Evolutionary conservation across 352 stramenopile species (phyloP).

Genomic region (Pilasporangium apinafurcum): DNA sequence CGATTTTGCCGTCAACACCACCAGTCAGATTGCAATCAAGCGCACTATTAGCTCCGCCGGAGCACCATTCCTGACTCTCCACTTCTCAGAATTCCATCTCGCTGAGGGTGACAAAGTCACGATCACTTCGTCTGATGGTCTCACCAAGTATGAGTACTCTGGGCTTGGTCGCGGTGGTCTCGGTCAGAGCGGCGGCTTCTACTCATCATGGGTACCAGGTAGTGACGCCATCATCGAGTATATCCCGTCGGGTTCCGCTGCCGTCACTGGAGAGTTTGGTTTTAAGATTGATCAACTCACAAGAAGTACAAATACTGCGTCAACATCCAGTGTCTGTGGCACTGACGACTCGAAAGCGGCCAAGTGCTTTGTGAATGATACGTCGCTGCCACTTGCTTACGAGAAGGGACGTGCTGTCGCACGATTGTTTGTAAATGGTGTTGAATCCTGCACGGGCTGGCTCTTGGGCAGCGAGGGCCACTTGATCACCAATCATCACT

Average conservation of each 20-base stretch:
- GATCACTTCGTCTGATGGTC: slow-evolving; percentile 12
- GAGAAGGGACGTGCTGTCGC: slow-evolving; percentile 20
- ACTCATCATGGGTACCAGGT: slow-evolving; percentile 13
- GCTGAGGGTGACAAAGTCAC: slow-evolving; percentile 17
- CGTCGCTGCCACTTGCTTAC: slow-evolving; percentile 11
- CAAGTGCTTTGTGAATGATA: slow-evolving; percentile 24
- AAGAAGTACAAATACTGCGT: slow-evolving; percentile 11
- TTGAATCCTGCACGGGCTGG: slow-evolving; percentile 28
- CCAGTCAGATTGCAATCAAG: slow-evolving; percentile 5
- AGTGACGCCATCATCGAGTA: slow-evolving; percentile 21
- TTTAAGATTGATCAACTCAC: slow-evolving; percentile 26
- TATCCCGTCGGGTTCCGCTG: slow-evolving; percentile 6
- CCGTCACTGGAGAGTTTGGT: slow-evolving; percentile 4
- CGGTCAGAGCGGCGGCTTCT: slow-evolving; percentile 25
- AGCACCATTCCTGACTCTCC: slow-evolving; percentile 31
- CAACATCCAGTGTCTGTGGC: slow-evolving; percentile 17
- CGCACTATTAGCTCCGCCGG: slow-evolving; percentile 9
- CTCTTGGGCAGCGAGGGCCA: slow-evolving; percentile 31
- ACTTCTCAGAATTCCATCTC: slow-evolving; percentile 32
- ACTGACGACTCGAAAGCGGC: slow-evolving; percentile 17
- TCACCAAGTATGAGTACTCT: slow-evolving; percentile 15
- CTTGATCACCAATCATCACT: slow-evolving; percentile 42
- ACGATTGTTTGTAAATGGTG: slow-evolving; percentile 21
- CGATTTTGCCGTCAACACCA: slow-evolving; percentile 17
- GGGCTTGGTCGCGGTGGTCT: slow-evolving; percentile 18